Evolutionary conservation across 352 stramenopile genomes (phyloP), one percentile per base, ranked within the genome.

Genomic region (Phytopythium mirpurense): DNA sequence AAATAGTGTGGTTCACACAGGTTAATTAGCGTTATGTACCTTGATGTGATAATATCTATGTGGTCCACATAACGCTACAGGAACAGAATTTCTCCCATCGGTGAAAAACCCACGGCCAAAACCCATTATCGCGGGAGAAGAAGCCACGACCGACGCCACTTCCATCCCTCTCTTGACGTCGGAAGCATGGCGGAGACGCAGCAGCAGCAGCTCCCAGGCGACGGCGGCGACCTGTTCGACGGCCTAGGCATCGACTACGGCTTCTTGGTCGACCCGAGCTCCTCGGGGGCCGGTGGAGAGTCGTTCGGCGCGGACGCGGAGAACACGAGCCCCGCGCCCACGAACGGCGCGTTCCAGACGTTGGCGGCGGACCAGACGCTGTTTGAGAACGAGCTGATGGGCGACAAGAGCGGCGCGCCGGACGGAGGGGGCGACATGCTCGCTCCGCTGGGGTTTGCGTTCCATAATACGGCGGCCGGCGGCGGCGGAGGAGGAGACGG

Each of bases 211-310:
- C 44, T 67, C n/a, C 59, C 55, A 11, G 21, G 34, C 2, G 36
- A 40, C 38, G 48, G 60, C 35, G 44, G 46, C 50, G 56, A 82
- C 64, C 54, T 82, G 41, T 79, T 82, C 51, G 69, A 79, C 44
- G 72, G 68, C 24, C 59, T 82, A 55, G 60, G 63, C 41, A 65
- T 82, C 40, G 72, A 82, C 62, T 82, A 78, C 59, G 68, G 60
- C 53, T 82, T 79, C 41, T 59, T 82, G n/a, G 64, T 51, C 34
- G 40, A 31, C 19, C 21, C 61, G 34, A 54, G 45, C 3, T 32
- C 47, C 8, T 59, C 59, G 42, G 32, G 36, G 9, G 40, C 44
- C 10, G 37, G 31, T 29, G 49, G 46, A 29, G 45, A 35, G n/a
- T n/a, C 0, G 48, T 54, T 12, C 47, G 51, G 41, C 48, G 59